Evolutionary conservation across 257 asterid species (phyloP).

Genomic region (Cynanchum wilfordii): DNA sequence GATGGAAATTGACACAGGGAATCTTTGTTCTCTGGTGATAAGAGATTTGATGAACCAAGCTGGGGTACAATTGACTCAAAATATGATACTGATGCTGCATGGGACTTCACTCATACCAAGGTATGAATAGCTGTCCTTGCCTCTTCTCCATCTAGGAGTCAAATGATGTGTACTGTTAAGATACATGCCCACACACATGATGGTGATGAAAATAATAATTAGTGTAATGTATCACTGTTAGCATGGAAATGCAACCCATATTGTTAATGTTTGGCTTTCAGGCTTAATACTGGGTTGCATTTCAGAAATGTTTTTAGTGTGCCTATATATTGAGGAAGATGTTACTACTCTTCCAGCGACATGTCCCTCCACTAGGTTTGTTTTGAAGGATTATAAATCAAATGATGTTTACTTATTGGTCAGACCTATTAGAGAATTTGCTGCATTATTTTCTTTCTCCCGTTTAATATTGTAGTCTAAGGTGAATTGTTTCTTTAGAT

Average conservation of each 20-base stretch:
- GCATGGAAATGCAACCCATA: too few relatives aligned
- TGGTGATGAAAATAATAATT: neutral
- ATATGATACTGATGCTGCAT: conserved; percentile 56
- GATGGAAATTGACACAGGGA: conserved; percentile 42
- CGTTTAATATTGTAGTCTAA: neutral
- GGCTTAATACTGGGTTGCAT: neutral
- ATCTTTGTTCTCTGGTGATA: conserved; percentile 30
- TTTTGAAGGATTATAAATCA: neutral
- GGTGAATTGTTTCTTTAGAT: neutral
- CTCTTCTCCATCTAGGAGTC: neutral
- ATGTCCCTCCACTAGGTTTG: neutral
- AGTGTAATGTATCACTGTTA: neutral
- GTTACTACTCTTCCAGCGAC: neutral
- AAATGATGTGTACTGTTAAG: neutral
- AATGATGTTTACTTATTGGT: neutral
- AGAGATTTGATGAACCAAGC: conserved; percentile 61
- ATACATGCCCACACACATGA: neutral
- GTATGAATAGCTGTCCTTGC: conserved; percentile 1
- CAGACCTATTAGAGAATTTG: neutral
- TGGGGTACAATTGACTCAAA: conserved; percentile 77
- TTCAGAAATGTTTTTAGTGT: neutral
- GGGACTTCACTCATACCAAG: conserved; percentile 57
- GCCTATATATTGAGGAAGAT: neutral
- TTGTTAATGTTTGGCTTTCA: neutral
- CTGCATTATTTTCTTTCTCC: neutral